These are phyloP conservation scores for Trichocladium uniseriatum DNA, from an alignment of 495 filamentous ascomycete genomes.

Conservation along the genomic window DNA sequence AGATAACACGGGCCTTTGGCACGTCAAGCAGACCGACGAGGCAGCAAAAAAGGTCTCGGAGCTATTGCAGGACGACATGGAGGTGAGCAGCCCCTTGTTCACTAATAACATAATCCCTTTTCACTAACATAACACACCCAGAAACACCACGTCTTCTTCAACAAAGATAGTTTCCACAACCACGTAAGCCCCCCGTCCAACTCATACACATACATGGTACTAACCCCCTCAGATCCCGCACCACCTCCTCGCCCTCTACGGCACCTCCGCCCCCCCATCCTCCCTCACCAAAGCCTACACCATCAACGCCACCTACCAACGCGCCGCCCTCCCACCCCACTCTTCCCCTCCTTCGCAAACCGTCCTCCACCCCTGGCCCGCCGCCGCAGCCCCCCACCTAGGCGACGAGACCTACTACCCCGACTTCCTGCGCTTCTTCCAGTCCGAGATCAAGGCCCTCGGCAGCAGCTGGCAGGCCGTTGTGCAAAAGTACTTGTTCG, in stretches of 20 bases:
- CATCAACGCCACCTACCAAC: slow-evolving; percentile 54
- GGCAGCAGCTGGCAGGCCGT: slow-evolving; percentile 50
- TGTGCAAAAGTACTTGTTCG: slow-evolving; percentile 58
- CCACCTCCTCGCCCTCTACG: slow-evolving; percentile 63
- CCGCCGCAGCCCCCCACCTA: slow-evolving; percentile 41
- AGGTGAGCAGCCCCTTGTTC: slow-evolving; percentile 23
- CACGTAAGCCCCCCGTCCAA: slow-evolving; percentile 25
- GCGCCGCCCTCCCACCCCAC: slow-evolving; percentile 40
- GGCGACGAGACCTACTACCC: slow-evolving; percentile 47
- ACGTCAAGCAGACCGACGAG: slow-evolving; percentile 43
- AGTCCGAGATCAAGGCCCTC: slow-evolving; percentile 52
- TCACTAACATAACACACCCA: slow-evolving; percentile 4
- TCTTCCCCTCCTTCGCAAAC: slow-evolving; percentile 4
- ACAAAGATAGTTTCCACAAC: slow-evolving; percentile 58
- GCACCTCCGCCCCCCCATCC: slow-evolving; percentile 54
- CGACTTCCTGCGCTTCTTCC: slow-evolving; percentile 65
- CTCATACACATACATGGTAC: slow-evolving; percentile 21
- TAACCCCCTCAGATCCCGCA: slow-evolving; percentile 52
- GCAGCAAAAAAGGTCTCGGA: slow-evolving; percentile 51
- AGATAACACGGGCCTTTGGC: slow-evolving; percentile 50
- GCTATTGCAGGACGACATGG: slow-evolving; percentile 65
- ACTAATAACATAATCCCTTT: not conserved
- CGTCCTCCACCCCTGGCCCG: no score
- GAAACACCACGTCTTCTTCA: slow-evolving; percentile 73
- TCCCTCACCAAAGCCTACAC: slow-evolving; percentile 51